Conservation (phyloP, 2,329 filamentous ascomycete genomes). For the Cladosporium sp. region DNA sequence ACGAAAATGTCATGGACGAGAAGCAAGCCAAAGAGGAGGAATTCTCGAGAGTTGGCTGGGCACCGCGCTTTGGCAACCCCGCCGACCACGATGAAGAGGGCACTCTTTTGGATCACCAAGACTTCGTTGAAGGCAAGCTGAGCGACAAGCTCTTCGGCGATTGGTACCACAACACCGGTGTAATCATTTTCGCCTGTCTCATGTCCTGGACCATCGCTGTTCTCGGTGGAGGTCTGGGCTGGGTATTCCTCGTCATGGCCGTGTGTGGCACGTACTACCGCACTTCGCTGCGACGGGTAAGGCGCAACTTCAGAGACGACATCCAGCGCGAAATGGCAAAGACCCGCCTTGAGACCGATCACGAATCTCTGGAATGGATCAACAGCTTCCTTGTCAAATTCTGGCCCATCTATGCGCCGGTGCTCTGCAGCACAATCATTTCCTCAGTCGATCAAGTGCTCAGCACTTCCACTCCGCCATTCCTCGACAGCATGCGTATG, state of each 20-base stretch:
- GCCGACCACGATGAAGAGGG: slow-evolving; percentile 50
- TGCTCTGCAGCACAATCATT: slow-evolving; percentile 87
- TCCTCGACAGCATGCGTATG: slow-evolving; percentile 89
- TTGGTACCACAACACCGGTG: slow-evolving; percentile 96
- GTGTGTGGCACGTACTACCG: slow-evolving; percentile 92
- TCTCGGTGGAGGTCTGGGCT: slow-evolving; percentile 84
- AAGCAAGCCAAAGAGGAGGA: slow-evolving; percentile 19
- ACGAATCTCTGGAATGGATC: slow-evolving; percentile 96
- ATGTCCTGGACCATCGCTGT: slow-evolving; percentile 85
- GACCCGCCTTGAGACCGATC: slow-evolving; percentile 81
- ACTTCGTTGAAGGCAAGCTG: slow-evolving; percentile 76
- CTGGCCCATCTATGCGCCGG: slow-evolving; percentile 97
- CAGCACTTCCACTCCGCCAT: slow-evolving; percentile 84
- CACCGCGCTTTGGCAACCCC: slow-evolving; percentile 75
- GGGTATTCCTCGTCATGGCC: slow-evolving; percentile 92
- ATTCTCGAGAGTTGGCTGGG: slow-evolving; percentile 70
- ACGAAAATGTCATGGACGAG: slow-evolving; percentile 14
- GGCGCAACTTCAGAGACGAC: slow-evolving; percentile 94
- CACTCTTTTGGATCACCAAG: slow-evolving; percentile 80
- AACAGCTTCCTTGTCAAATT: slow-evolving; percentile 98
- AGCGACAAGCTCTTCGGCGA: slow-evolving; percentile 92
- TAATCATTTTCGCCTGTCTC: slow-evolving; percentile 91
- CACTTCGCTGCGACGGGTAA: slow-evolving; percentile 87
- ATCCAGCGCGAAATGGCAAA: slow-evolving; percentile 85
- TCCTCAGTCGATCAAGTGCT: slow-evolving; percentile 94